phyloP scores from a whole-genome alignment of 371 early-diverging fungal genomes.

The Lichtheimia ramosa region DNA sequence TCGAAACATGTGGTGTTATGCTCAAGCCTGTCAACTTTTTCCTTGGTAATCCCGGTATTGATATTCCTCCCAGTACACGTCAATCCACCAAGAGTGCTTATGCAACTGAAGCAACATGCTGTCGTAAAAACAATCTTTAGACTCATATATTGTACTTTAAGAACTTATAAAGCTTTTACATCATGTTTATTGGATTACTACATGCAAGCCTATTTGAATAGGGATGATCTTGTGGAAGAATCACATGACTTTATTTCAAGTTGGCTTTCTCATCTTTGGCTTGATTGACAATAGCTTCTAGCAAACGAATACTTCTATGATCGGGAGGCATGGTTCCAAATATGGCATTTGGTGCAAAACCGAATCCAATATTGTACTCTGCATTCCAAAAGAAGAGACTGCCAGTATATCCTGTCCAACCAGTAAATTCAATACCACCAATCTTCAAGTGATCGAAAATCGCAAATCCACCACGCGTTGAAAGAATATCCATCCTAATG shows the following conservation, averaged over 20 bases:
- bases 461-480: slow-evolving; percentile 13
- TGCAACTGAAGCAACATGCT: not conserved
- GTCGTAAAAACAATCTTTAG: slow-evolving; percentile 1
- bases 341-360: slow-evolving; percentile 45
- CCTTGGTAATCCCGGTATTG: slow-evolving; percentile 12
- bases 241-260: too few species aligned
- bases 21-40: slow-evolving; percentile 31
- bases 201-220: too few species aligned
- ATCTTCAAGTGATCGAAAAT: not conserved
- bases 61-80: slow-evolving; percentile 6
- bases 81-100: slow-evolving; percentile 10
- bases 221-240: too few species aligned
- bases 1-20: slow-evolving; percentile 45
- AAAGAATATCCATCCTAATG: not conserved
- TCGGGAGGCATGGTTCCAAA: slow-evolving; percentile 20
- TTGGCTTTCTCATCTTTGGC: too few species aligned
- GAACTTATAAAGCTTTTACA: too few species aligned
- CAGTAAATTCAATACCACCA: slow-evolving; percentile 11
- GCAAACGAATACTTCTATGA: slow-evolving; percentile 5
- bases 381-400: slow-evolving; percentile 56
- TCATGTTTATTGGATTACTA: too few species aligned
- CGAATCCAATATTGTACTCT: slow-evolving; percentile 53
- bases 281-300: not conserved
- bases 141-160: too few species aligned
- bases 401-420: slow-evolving; percentile 56